Conservation (phyloP, 257 asterid species). For the Penstemon barbatus region DNA sequence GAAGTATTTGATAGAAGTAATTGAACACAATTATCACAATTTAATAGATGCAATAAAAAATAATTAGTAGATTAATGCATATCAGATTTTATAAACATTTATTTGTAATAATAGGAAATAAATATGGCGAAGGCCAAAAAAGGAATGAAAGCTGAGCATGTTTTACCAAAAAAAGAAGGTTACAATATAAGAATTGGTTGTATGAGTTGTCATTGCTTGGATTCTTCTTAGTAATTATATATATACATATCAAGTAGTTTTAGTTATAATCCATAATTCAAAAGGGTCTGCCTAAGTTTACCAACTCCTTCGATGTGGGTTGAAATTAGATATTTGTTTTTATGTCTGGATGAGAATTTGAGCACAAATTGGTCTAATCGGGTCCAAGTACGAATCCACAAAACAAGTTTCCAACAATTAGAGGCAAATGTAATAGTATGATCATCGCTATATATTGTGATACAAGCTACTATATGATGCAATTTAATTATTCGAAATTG, state of each 20-base stretch:
- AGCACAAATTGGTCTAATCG: too few relatives aligned
- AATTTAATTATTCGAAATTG: too few relatives aligned
- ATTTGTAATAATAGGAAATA: neutral
- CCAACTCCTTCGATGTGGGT: neutral
- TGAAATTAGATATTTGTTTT: neutral
- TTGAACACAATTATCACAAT: neutral
- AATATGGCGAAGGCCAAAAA: neutral
- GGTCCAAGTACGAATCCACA: too few relatives aligned
- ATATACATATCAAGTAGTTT: neutral
- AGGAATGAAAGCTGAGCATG: neutral
- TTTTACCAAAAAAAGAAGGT: slow-evolving; percentile 6
- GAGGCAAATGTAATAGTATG: too few relatives aligned
- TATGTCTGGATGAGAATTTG: too few relatives aligned
- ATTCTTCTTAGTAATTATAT: neutral
- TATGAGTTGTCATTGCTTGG: slow-evolving; percentile 22
- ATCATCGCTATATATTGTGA: too few relatives aligned
- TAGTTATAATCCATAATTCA: slow-evolving; percentile 1
- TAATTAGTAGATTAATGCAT: neutral
- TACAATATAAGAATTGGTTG: neutral
- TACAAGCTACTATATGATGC: too few relatives aligned
- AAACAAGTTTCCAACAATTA: too few relatives aligned
- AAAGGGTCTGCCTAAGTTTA: neutral
- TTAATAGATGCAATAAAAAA: neutral
- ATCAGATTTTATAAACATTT: neutral
- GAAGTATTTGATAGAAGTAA: neutral